Evolutionary conservation across 2,329 filamentous ascomycete species (phyloP), one percentile per base, ranked within the genome.

Genomic region (Graphilbum sp.): DNA sequence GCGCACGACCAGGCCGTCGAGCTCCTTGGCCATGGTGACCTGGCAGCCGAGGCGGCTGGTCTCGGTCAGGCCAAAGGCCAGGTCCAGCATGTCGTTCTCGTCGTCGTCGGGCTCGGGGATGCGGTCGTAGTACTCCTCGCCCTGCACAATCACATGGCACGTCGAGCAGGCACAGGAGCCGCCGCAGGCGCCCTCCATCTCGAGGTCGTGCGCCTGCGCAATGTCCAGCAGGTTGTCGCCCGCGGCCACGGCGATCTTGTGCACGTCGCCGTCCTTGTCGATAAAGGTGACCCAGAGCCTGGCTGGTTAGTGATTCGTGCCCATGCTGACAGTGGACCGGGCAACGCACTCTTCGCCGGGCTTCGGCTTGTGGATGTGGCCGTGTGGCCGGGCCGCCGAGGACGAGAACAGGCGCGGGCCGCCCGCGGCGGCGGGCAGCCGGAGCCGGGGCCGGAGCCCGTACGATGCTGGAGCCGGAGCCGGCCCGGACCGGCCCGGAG

Each of bases 161-260:
- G 86, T 94, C 41, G 82, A 90, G 62, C 86, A 94, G 39, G 86
- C 86, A 59, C 86, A 94, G 25, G 83, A 90, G 18, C 86, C 90
- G 48, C 90, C 90, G 53, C 90, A 98, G 12, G 90, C 90, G 44
- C 90, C 87, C 66, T 98, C 90, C 88, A 98, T 96, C 58, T 98
- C 90, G 32, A 98, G 65, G 53, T 96, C 88, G 58, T 96, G 74
- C 34, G 81, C 84, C 56, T 95, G 88, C 18, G 88, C 90, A 52
- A 98, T 88, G 52, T 96, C 88, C 39, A 98, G 69, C 38, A 98
- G 66, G 57, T 98, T 98, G 59, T 94, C 86, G 36, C 90, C 90
- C 49, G 81, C 75, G 13, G 74, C 66, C 9, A 95, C 88, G 42
- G 79, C 75, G 50, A 95, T 74, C 43, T 79, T 83, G 56, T 83